phyloP scores from a whole-genome alignment of 352 stramenopile genomes.

The Pythium brachiatum region DNA sequence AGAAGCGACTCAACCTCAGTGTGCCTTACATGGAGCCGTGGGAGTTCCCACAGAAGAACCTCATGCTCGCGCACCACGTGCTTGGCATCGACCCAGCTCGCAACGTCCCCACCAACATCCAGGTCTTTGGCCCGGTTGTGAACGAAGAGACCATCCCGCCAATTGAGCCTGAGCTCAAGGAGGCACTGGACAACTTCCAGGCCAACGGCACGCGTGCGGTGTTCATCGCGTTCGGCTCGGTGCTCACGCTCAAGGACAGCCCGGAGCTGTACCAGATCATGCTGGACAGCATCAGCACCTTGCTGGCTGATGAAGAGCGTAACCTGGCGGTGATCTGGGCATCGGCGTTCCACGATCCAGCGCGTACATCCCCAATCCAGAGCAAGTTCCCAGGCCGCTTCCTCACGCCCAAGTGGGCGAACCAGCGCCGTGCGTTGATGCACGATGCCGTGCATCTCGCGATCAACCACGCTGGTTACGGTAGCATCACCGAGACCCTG shows the following conservation, averaged over 20 bases:
- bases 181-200: constrained; percentile 15
- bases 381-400: constrained; percentile 20
- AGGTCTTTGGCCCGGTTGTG: constrained; percentile 24
- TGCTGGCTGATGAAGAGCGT: constrained; percentile 14
- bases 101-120: constrained; percentile 26
- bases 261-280: constrained; percentile 24
- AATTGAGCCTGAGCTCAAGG: constrained; percentile 23
- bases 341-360: constrained; percentile 19
- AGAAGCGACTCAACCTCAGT: constrained; percentile 21
- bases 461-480: constrained; percentile 25
- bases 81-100: constrained; percentile 24
- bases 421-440: constrained; percentile 25
- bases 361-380: constrained; percentile 12
- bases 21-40: constrained; percentile 27
- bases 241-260: constrained; percentile 25
- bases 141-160: constrained; percentile 26
- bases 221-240: constrained; percentile 26
- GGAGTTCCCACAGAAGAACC: constrained; percentile 27
- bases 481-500: constrained; percentile 24
- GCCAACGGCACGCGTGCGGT: constrained; percentile 12
- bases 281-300: constrained; percentile 13
- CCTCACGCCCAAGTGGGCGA: constrained; percentile 25
- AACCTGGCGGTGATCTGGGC: constrained; percentile 25
- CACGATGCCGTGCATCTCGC: constrained; percentile 26
- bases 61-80: constrained; percentile 28